Base-by-base conservation (phyloP, 2,329 filamentous ascomycete genomes). In the Fusarium tupiense region DNA sequence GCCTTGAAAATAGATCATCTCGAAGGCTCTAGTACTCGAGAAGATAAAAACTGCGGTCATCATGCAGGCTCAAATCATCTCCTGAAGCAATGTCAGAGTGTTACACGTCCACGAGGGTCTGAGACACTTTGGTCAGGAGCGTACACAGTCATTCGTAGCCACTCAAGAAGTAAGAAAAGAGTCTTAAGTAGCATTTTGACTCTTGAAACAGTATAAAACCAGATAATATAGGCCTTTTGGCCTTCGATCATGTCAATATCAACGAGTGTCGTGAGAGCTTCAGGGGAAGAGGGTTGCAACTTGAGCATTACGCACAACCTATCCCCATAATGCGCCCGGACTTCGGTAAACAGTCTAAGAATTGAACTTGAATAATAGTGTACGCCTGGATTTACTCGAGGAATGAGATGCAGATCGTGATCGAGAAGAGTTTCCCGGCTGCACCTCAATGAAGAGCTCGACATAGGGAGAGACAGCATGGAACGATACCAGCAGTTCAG, bases 141-240 rank as follows among this genome's bases (percentile, higher is more conserved):
- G 6, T n/a, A 8, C 11, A 19, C 16, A 37, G 11, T n/a, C 52
- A 20, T 50, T 19, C 11, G 5, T 20, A n/a, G 24, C 24, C 16
- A 22, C 14, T 8, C 20, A 29, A 37, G 22, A 5, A 37, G 2
- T 2, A 29, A 49, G 8, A 8, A 9, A 37, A 17, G 19, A 19
- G 4, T 4, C 12, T 20, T 2, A 6, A 37, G 5, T 29, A 3
- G 14, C 12, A 29, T 2, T 20, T 0, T 17, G 10, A 14, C 10
- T 22, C 16, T 33, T 13, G 3, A 2, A 35, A 12, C 14, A 20
- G 4, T 14, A 24, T 2, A 12, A 5, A 13, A 2, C 2, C n/a
- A 29, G 7, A 5, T 22, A 14, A 26, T 6, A 19, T 10, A 22
- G 2, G 24, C 4, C 56, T 29, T 7, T 6, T 20, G 24, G 6